Base-by-base conservation (phyloP, 306 rosid genomes). In the Cucumis hystrix region DNA sequence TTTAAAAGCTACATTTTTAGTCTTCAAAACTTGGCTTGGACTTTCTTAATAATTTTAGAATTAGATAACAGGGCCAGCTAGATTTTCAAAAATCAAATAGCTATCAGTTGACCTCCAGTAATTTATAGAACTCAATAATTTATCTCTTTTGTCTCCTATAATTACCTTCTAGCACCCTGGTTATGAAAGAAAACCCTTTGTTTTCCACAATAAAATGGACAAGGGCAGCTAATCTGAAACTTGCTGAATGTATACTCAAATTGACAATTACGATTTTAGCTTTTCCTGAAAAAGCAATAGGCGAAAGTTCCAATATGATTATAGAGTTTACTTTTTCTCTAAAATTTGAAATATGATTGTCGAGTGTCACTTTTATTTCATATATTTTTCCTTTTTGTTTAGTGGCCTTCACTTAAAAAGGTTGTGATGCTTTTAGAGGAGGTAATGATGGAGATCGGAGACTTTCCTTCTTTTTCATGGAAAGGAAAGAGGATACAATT, bases 401-500 rank as follows among this genome's bases (percentile, higher is more conserved):
- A 15, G 21, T 64, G 23, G 21, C 70, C 45, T 64, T 64, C 70
- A 64, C 45, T 64, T 64, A 15, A 30, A 28, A 62, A 16, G 70
- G 12, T 64, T 64, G 45, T 39, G 45, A 15, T 35, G 49, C 72
- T 66, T 39, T 23, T 6, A 43, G 40, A 70, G 59, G 57, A 14
- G 33, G n/a, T 70, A 70, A 70, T 45, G 58, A 70, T 47, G 58
- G 75, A 70, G 40, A 70, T 58, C 12, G 58, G 75, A 70, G 40
- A 70, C 75, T 21, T 23, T 7, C 59, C 75, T 45, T 41, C 37
- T 35, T 65, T 65, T 7, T 68, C 23, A 23, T 47, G 75, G 75
- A 13, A 43, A 70, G 21, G 75, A 13, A 43, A 70, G 21, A 70
- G 7, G 56, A 47, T 28, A n/a, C 23, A 47, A 47, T 23, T 23